Base-by-base conservation (phyloP, 2,329 filamentous ascomycete genomes). In the Trichoderma endophyticum region DNA sequence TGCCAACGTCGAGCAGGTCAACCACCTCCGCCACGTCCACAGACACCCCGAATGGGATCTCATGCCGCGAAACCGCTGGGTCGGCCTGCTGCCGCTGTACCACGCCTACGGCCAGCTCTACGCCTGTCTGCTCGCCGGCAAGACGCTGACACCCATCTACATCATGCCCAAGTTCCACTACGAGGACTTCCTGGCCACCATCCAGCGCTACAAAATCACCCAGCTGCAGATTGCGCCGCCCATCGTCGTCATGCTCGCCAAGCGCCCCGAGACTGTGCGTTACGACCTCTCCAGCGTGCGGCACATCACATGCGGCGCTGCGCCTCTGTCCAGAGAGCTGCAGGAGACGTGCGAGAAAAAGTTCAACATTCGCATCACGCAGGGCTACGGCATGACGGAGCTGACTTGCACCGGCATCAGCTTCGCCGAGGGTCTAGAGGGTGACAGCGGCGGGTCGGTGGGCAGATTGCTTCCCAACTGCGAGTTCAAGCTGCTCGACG, bases 51-150 rank as follows among this genome's bases (percentile, higher is more conserved):
- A 80, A 15, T 72, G 69, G 73, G 75, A 80, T 3, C 57, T 81
- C 4, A 79, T 81, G 43, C 83, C 83, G 26, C 77, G 79, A 9
- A 86, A 87, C 75, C 80, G 85, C 51, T 87, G 85, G 84, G 75
- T 87, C 32, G 85, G 89, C 62, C 91, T 92, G 77, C 81, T 93
- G 14, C 92, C 91, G 0, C 87, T 92, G 77, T 92, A 90, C 76
- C 89, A 91, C 76, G 88, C 87, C 7, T 88, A 87, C 73, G 86
- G 86, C 3, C 88, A 90, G 77, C 81, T 87, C 3, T 83, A 84
- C 70, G 86, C 86, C 71, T 86, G 85, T 72, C 78, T 88, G 32
- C 82, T 84, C 74, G 83, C 83, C 0, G 77, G 82, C 14, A 83
- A 81, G 73, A 79, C 83, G 32, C 77, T 80, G 2, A 78, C 85